Base-by-base conservation (phyloP, 192 early-diverging fungal genomes). In the Chytriomyces hyalinus region DNA sequence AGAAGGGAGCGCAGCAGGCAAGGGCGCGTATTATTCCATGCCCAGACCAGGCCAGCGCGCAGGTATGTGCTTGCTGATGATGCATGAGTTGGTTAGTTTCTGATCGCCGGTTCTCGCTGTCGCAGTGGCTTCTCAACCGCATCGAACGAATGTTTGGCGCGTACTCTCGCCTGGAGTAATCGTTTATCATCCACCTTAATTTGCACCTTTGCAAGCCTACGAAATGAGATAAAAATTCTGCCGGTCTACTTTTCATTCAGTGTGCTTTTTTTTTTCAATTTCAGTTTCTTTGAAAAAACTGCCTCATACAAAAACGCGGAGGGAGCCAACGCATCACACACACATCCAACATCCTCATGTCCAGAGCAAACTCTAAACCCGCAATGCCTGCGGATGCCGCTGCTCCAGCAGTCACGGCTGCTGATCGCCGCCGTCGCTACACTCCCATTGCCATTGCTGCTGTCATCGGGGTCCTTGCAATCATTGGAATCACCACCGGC, bases 1-100 rank as follows among this genome's bases (percentile, higher is more conserved):
- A 76, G 61, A 78, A 76, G 51, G 78, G 75, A 22, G n/a, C 70
- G 15, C 73, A 80, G 57, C 70, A 82, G 50, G 78, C 81, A 44
- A 50, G 62, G 46, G 70, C 77, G 7, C 48, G 81, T 8, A 79
- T 84, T 15, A 83, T 88, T 17, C 84, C 83, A 11, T 88, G 84
- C 51, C 73, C 82, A 0, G 82, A 85, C 60, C 70, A 61, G n/a
- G 65, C 81, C 13, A 82, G 79, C 61, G 79, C 81, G 1, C 78
- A 86, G 81, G 84, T 86, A 53, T 47, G 57, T 71, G 2, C 44
- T 62, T 3, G 17, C 22, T 26, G 24, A 26, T 26, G 24, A 57
- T 13, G 0, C 20, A 57, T n/a, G 20, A n/a, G 53, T 20, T n/a
- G 53, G 20, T 1, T 13, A 57, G 53, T 57, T 57, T 65, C n/a